phyloP scores from a whole-genome alignment of 169 alveolate genomes.

The Eimeria necatrix region DNA sequence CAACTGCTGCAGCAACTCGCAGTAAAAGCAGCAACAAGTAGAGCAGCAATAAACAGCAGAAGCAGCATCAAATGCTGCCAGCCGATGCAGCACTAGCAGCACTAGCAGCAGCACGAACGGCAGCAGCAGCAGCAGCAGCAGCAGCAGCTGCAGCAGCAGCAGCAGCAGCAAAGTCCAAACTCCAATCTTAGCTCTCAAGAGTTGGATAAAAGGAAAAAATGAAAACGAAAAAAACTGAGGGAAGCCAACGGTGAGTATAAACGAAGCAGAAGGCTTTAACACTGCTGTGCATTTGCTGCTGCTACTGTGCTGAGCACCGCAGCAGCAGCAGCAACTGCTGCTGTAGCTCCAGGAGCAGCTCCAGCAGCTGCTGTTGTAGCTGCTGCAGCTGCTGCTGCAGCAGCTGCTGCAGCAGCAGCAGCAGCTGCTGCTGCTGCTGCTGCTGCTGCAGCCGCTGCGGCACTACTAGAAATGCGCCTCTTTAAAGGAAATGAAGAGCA shows the following conservation, averaged over 20 bases:
- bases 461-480: too few species aligned
- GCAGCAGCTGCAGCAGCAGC: background rate
- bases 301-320: background rate
- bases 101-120: background rate
- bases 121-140: background rate
- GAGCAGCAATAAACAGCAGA: background rate
- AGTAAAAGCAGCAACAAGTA: background rate
- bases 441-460: background rate
- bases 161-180: background rate
- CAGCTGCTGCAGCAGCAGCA: conserved; percentile 37
- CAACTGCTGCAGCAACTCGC: background rate
- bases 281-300: too few species aligned
- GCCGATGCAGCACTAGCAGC: background rate
- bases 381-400: conserved; percentile 3
- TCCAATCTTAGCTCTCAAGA: too few species aligned
- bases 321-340: background rate
- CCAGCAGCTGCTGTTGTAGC: background rate
- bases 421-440: conserved; percentile 3
- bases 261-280: too few species aligned
- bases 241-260: too few species aligned
- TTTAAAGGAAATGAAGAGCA: too few species aligned
- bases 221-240: too few species aligned
- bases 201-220: too few species aligned
- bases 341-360: background rate
- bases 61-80: background rate